phyloP scores from a whole-genome alignment of 116 monocot genomes.

The Zostera marina region DNA sequence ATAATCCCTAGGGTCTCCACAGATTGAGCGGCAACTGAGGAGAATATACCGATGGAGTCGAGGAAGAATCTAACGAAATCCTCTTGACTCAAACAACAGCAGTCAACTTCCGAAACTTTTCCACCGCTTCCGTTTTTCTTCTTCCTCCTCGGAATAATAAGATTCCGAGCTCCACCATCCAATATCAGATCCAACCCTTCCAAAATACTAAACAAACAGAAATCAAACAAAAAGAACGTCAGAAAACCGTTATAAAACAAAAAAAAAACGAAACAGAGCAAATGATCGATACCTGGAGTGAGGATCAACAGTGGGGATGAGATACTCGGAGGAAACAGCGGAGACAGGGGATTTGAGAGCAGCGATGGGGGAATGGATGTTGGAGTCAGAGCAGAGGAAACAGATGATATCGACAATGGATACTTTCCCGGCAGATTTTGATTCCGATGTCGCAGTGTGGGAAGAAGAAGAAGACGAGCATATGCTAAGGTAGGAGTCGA shows the following conservation, averaged over 20 bases:
- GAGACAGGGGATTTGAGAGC: conserved; percentile 12
- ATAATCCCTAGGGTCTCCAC: conserved; percentile 42
- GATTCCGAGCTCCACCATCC: conserved; percentile 18
- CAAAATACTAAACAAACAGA: conserved; percentile 8
- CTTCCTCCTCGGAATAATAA: conserved; percentile 10
- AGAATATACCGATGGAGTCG: conserved; percentile 56
- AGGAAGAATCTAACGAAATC: conserved; percentile 77
- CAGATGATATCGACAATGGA: conserved; percentile 17
- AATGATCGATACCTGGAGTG: conserved; percentile 7
- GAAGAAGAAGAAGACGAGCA: not conserved
- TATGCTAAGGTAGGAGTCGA: conserved; percentile 24
- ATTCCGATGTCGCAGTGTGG: not conserved
- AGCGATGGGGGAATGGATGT: not conserved
- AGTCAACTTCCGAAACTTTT: conserved; percentile 7
- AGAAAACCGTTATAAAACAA: not conserved
- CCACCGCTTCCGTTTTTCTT: not conserved
- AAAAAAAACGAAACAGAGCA: not conserved
- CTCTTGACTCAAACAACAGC: conserved; percentile 70
- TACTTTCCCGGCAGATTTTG: conserved; percentile 11
- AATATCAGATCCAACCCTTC: conserved; percentile 22
- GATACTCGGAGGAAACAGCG: not conserved
- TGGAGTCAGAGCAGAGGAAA: conserved; percentile 12
- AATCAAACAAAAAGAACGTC: not conserved
- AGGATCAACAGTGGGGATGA: conserved; percentile 9
- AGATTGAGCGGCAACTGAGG: conserved; percentile 28